Conservation (phyloP, 176 grass and related monocot species). For the Musa beccarii region DNA sequence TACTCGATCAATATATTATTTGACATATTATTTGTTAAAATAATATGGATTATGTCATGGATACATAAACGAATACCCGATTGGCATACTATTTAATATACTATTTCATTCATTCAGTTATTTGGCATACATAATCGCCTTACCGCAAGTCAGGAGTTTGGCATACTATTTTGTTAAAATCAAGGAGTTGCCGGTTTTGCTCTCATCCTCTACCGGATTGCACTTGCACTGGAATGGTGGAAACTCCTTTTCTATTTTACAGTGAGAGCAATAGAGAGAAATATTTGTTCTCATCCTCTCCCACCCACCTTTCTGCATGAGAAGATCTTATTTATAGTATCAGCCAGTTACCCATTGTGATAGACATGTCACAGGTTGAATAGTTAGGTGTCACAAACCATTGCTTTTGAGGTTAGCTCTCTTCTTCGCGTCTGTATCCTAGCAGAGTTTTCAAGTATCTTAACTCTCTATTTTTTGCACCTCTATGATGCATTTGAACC, state of each 20-base stretch:
- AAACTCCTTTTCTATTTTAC: not conserved
- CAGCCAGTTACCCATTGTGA: too few relatives aligned
- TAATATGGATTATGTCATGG: too few relatives aligned
- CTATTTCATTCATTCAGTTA: too few relatives aligned
- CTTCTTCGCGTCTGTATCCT: not conserved
- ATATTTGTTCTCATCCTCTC: not conserved
- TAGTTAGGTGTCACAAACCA: not conserved
- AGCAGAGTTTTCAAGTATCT: not conserved
- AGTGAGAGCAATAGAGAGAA: not conserved
- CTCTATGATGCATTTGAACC: not conserved
- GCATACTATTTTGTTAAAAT: too few relatives aligned
- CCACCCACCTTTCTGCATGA: not conserved
- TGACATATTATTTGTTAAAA: too few relatives aligned
- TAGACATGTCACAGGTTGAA: not conserved
- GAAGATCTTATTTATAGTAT: not conserved
- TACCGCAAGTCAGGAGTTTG: too few relatives aligned
- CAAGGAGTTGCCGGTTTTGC: too few relatives aligned
- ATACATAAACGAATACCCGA: too few relatives aligned
- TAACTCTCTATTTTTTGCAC: not conserved
- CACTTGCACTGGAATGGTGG: not conserved
- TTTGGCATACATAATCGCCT: too few relatives aligned
- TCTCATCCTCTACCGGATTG: too few relatives aligned
- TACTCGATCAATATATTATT: too few relatives aligned
- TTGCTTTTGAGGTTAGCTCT: not conserved
- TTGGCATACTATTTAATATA: too few relatives aligned